These are phyloP conservation scores for Cenchrus purpureus DNA, from an alignment of 176 grass and related monocot genomes.

Conservation along the genomic window DNA sequence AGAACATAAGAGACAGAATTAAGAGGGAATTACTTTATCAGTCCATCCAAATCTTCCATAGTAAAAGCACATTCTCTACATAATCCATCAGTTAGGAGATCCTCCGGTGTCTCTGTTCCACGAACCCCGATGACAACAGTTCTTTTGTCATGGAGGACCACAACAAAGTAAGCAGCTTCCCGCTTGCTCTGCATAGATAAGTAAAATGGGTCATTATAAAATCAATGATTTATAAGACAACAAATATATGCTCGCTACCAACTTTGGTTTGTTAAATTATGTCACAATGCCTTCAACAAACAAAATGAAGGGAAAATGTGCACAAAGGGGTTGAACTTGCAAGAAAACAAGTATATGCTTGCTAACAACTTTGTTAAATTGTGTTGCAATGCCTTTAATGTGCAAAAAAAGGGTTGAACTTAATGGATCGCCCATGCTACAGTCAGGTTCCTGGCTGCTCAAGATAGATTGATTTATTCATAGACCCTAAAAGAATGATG, in stretches of 20 bases:
- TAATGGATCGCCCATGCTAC: constrained; percentile 10
- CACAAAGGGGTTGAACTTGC: background rate
- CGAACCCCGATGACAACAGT: constrained; percentile 77
- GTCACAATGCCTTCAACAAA: background rate
- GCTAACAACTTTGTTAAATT: background rate
- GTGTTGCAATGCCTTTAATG: background rate
- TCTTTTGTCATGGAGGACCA: constrained; percentile 83
- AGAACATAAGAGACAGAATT: constrained; percentile 30
- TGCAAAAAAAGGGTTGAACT: constrained; percentile 3
- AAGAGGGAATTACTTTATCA: constrained; percentile 63
- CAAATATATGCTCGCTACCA: background rate
- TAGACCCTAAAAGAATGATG: constrained; percentile 22
- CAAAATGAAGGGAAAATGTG: background rate
- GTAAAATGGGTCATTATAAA: constrained; percentile 21
- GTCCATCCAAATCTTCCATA: constrained; percentile 84
- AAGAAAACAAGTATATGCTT: constrained; percentile 8
- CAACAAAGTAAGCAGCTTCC: constrained; percentile 94
- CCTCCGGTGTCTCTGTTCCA: constrained; percentile 96
- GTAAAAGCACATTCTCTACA: constrained; percentile 91
- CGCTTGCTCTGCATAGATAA: constrained; percentile 65
- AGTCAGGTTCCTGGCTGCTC: constrained; percentile 27
- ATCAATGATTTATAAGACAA: constrained; percentile 12
- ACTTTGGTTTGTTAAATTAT: constrained; percentile 7
- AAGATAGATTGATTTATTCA: constrained; percentile 21
- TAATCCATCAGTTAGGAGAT: constrained; percentile 92